Conservation (phyloP, 169 alveolate species). For the Fabrea salina region DNA sequence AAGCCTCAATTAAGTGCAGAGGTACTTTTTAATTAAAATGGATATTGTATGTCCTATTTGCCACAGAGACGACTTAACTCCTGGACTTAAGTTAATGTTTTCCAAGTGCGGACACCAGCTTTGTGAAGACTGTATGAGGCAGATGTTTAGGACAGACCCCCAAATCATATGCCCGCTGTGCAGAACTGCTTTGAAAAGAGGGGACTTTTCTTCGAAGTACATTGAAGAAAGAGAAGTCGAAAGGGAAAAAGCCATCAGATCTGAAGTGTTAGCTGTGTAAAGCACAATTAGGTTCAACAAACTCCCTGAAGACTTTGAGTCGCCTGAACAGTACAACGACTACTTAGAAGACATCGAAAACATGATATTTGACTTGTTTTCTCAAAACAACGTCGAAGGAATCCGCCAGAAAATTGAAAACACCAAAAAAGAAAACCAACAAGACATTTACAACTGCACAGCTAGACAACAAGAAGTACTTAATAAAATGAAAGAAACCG, state of each 20-base stretch:
- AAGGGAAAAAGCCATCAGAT: background rate
- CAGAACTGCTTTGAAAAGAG: background rate
- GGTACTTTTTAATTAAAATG: background rate
- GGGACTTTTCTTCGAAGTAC: conserved; percentile 13
- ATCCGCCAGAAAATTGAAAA: background rate
- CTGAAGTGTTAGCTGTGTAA: background rate
- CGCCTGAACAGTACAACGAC: background rate
- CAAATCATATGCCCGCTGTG: conserved; percentile 15
- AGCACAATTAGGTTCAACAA: background rate
- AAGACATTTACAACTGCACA: background rate
- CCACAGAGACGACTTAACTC: background rate
- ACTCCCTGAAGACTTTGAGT: background rate
- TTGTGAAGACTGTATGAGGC: conserved; percentile 25
- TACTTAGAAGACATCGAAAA: conserved; percentile 26
- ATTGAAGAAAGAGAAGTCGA: conserved; percentile 20
- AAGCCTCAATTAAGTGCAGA: conserved; percentile 1
- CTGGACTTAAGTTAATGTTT: conserved; percentile 18
- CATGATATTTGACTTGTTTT: background rate
- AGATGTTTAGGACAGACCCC: background rate
- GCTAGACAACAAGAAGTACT: background rate
- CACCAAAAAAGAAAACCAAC: background rate
- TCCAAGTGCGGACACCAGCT: conserved; percentile 30
- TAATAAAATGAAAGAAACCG: background rate
- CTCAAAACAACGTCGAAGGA: background rate
- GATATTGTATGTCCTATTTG: conserved; percentile 14